A percentile compares a stretch with the other conserved stretches of the same genome.
phyloP scores from a whole-genome alignment of 495 filamentous ascomycete species.

The Aspergillus sclerotioniger region DNA sequence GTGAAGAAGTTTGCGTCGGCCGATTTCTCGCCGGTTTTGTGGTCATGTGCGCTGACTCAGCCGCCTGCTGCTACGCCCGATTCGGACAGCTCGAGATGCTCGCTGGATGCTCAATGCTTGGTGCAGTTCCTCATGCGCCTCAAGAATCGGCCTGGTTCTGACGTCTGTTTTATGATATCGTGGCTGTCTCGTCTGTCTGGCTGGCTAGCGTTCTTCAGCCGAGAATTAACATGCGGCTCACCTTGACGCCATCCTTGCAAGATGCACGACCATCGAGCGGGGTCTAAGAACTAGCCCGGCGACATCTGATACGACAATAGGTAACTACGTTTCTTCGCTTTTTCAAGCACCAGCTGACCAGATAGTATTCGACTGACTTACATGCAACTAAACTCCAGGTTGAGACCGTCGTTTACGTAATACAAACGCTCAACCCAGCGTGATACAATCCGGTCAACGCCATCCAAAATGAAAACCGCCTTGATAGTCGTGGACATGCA shows the following conservation, averaged over 20 bases:
- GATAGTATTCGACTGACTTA: background rate
- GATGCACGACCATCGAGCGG: background rate
- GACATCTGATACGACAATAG: background rate
- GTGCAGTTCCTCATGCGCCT: background rate
- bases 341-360: background rate
- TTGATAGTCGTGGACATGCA: constrained; percentile 85
- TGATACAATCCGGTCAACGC: background rate
- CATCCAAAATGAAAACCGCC: constrained; percentile 45
- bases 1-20: constrained; percentile 21
- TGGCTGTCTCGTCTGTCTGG: too few species aligned
- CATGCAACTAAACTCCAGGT: background rate
- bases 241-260: background rate
- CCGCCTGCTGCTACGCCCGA: background rate
- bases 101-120: background rate
- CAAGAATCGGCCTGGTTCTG: background rate
- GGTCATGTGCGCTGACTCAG: constrained; percentile 30
- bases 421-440: background rate
- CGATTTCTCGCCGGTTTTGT: constrained; percentile 24
- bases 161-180: background rate
- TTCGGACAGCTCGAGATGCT: background rate
- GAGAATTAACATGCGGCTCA: background rate
- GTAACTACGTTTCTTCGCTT: background rate
- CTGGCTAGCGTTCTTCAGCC: too few species aligned
- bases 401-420: background rate
- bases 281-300: background rate